Conservation (phyloP, 2,329 filamentous ascomycete genomes). For the Periconia macrospinosa region DNA sequence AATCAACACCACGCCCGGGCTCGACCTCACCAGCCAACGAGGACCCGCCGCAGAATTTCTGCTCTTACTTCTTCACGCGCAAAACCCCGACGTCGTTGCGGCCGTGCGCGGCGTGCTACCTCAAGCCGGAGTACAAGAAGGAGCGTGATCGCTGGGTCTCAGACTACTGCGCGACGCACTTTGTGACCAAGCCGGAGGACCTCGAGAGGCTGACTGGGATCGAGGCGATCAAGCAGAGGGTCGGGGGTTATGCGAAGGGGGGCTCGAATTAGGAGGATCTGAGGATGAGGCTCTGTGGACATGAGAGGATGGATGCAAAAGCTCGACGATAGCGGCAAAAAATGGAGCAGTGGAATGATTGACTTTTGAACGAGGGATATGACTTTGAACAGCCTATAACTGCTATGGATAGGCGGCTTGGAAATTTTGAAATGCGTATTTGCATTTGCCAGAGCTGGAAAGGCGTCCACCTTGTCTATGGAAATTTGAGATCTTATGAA, state of each 20-base stretch:
- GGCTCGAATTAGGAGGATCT: not conserved
- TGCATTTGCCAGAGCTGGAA: no score
- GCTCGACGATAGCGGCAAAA: not conserved
- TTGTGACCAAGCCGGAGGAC: slow-evolving; percentile 15
- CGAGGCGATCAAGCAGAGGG: slow-evolving; percentile 7
- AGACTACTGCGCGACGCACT: slow-evolving; percentile 21
- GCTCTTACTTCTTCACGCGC: slow-evolving; percentile 22
- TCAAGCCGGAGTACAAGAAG: slow-evolving; percentile 15
- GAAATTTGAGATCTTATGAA: no score
- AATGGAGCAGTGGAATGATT: not conserved
- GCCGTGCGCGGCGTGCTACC: slow-evolving; percentile 32
- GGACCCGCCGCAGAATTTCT: slow-evolving; percentile 14
- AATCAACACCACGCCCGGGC: not conserved
- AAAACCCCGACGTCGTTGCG: slow-evolving; percentile 13
- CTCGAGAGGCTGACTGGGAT: slow-evolving; percentile 23
- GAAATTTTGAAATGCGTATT: no score
- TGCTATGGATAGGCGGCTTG: no score
- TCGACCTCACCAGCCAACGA: not conserved
- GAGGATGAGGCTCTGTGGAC: not conserved
- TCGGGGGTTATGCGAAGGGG: slow-evolving; percentile 3
- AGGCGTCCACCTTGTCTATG: no score
- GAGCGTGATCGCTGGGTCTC: slow-evolving; percentile 17
- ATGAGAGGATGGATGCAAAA: not conserved
- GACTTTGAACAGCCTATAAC: no score
- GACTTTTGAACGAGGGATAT: no score